Percentiles rank a stretch among this genome's conserved stretches.
These are phyloP conservation scores for Taxawa tesnikishii DNA, from an alignment of 2,329 filamentous ascomycete species.

Conservation along the genomic window DNA sequence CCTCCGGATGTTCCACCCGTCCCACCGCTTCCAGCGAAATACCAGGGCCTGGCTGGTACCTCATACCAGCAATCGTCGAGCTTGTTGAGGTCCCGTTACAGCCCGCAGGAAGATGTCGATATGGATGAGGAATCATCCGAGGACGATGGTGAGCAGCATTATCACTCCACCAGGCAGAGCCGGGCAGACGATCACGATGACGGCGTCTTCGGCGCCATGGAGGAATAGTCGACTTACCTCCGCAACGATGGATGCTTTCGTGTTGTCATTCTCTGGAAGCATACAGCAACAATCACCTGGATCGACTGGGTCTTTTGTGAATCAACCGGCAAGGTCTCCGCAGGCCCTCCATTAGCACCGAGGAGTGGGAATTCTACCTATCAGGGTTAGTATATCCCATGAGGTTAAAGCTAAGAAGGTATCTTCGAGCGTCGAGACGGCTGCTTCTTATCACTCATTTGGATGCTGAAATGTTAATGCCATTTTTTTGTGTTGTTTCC, in stretches of 20 bases:
- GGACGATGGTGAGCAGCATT: slow-evolving; percentile 38
- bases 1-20: slow-evolving; percentile 72
- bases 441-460: slow-evolving; percentile 6
- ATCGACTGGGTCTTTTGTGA: slow-evolving; percentile 1
- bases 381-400: slow-evolving; percentile 1
- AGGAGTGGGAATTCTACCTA: slow-evolving; percentile 19
- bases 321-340: slow-evolving; percentile 9
- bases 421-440: slow-evolving; percentile 9
- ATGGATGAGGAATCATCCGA: slow-evolving; percentile 32
- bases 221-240: slow-evolving; percentile 47
- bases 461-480: too few species aligned
- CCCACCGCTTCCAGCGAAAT: slow-evolving; percentile 72
- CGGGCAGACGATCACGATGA: slow-evolving; percentile 85
- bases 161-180: slow-evolving; percentile 33
- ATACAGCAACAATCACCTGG: too few species aligned
- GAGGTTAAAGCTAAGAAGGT: slow-evolving; percentile 11
- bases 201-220: slow-evolving; percentile 92
- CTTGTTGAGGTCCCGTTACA: slow-evolving; percentile 9
- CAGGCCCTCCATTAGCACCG: slow-evolving; percentile 25
- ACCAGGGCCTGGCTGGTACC: slow-evolving; percentile 38
- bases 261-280: slow-evolving; percentile 3
- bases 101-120: slow-evolving; percentile 27
- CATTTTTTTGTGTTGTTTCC: slow-evolving; percentile 4
- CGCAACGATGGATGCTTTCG: slow-evolving; percentile 1
- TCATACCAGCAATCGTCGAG: slow-evolving; percentile 12